These are phyloP conservation scores for Xylariaceae sp. DNA, from an alignment of 2,329 filamentous ascomycete genomes.

Conservation along the genomic window DNA sequence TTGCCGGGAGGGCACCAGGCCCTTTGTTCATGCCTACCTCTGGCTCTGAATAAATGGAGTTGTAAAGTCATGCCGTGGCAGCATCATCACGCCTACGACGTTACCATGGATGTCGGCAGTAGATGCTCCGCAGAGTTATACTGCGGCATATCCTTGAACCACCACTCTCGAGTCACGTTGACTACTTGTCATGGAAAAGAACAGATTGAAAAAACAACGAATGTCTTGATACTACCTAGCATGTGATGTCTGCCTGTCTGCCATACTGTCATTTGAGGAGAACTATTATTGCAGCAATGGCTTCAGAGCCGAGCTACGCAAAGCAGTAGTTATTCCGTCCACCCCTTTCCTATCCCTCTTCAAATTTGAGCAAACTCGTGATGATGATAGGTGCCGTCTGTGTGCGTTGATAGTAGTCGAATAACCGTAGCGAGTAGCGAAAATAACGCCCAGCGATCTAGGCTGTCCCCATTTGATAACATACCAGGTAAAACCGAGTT, in stretches of 20 bases:
- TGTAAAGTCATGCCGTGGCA: neutral
- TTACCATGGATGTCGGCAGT: neutral
- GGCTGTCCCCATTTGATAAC: neutral
- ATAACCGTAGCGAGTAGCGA: neutral
- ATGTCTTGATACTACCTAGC: constrained; percentile 29
- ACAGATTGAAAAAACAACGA: constrained; percentile 16
- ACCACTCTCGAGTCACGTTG: neutral
- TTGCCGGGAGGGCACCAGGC: neutral
- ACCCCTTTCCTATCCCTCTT: neutral
- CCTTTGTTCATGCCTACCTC: neutral
- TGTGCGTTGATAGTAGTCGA: neutral
- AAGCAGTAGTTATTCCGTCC: constrained; percentile 7
- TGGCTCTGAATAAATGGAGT: neutral
- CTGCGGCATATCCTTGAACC: neutral
- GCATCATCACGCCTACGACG: neutral
- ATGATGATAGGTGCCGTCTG: neutral
- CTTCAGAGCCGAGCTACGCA: constrained; percentile 1
- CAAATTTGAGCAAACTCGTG: neutral
- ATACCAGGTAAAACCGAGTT: neutral
- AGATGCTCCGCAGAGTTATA: neutral
- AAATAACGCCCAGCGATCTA: neutral
- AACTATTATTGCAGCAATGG: neutral
- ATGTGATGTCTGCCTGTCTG: constrained; percentile 25
- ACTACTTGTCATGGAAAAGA: neutral
- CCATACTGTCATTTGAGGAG: constrained; percentile 18